Evolutionary conservation across 805 yeast genomes (phyloP).

Genomic region (Wickerhamiella qilinensis): DNA sequence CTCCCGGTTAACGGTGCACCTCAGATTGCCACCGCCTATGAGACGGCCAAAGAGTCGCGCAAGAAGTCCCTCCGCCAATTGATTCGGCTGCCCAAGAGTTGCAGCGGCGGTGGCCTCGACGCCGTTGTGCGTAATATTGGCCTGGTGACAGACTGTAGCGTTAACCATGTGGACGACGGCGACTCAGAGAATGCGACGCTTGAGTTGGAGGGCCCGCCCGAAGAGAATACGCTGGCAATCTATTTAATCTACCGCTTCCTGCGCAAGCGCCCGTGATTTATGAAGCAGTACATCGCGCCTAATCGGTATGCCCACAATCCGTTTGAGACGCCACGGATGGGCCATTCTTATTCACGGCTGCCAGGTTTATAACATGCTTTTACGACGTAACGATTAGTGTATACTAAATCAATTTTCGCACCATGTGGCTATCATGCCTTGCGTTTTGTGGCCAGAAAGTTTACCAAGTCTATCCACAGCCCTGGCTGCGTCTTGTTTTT

Average conservation of each 20-base stretch:
- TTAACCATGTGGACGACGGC: conserved; percentile 5
- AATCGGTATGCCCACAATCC: no score
- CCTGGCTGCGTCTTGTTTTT: conserved; percentile 35
- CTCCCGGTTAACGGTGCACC: no score
- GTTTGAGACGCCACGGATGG: no score
- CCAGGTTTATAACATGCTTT: no score
- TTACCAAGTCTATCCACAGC: conserved; percentile 60
- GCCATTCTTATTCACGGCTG: no score
- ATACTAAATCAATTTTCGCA: no score
- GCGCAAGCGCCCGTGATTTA: no score
- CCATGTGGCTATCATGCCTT: no score
- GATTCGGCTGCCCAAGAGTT: conserved; percentile 7
- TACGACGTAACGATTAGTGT: no score
- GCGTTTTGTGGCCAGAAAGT: conserved; percentile 48
- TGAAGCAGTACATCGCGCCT: no score
- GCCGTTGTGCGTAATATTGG: conserved; percentile 8
- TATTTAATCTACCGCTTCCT: background rate
- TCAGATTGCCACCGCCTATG: conserved; percentile 13
- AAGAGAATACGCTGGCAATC: conserved; percentile 30
- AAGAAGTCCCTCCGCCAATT: conserved; percentile 11
- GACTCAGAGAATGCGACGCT: conserved; percentile 41
- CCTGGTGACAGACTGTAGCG: conserved; percentile 9
- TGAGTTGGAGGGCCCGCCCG: conserved; percentile 49
- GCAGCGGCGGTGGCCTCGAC: conserved; percentile 1
- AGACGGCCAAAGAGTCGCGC: conserved; percentile 12